Percentiles rank a stretch among this genome's conserved stretches.
phyloP scores from a whole-genome alignment of 129 eudicot species.

The Chrysanthemum makinoi region DNA sequence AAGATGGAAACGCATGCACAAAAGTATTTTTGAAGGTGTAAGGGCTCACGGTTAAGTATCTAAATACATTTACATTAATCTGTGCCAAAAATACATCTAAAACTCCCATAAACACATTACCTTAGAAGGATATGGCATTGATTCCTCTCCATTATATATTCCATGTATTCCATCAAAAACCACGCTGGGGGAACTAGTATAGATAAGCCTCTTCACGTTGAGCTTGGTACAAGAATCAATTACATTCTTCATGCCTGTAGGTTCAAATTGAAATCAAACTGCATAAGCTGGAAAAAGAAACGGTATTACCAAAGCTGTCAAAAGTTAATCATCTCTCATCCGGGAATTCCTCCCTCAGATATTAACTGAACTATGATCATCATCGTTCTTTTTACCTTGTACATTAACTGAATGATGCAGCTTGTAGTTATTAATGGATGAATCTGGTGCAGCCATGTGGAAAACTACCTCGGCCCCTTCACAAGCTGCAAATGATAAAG shows the following conservation, averaged over 20 bases:
- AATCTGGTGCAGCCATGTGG: conserved; percentile 98
- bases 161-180: conserved; percentile 87
- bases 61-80: not conserved
- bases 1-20: too few species aligned
- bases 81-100: not conserved
- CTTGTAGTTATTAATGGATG: conserved; percentile 77
- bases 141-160: conserved; percentile 72
- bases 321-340: conserved; percentile 10
- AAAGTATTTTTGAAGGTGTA: too few species aligned
- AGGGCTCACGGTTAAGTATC: not conserved
- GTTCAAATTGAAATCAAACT: conserved; percentile 16
- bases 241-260: conserved; percentile 73
- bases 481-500: too few species aligned
- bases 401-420: conserved; percentile 87
- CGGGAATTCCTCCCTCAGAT: not conserved
- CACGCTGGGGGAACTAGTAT: conserved; percentile 93
- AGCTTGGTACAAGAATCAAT: conserved; percentile 82
- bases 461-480: conserved; percentile 89
- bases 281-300: conserved; percentile 18
- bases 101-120: conserved; percentile 33
- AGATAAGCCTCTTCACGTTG: conserved; percentile 82
- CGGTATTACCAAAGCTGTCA: not conserved
- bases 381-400: conserved; percentile 46
- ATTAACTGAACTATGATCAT: conserved; percentile 5
- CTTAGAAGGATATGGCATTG: conserved; percentile 81